Percentiles rank a stretch among this genome's conserved stretches.
phyloP scores from a whole-genome alignment of 2,329 filamentous ascomycete genomes.

The Trichoderma brevicompactum region DNA sequence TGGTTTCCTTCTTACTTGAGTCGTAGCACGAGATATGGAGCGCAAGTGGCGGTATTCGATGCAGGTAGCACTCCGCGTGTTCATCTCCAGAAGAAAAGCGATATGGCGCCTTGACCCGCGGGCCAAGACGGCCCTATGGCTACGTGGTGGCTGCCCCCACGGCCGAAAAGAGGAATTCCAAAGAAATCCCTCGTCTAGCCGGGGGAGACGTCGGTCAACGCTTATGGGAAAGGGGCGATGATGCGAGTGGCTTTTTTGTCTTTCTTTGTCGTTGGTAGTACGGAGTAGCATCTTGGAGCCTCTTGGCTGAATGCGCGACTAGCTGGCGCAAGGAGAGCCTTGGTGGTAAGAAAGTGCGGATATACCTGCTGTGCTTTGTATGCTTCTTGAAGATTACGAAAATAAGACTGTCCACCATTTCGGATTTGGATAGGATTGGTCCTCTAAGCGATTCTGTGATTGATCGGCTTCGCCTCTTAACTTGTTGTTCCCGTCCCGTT shows the following conservation, averaged over 20 bases:
- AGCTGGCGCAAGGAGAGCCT: not conserved
- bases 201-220: conserved; percentile 10
- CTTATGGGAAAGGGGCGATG: not conserved
- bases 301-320: too few relatives aligned
- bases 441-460: too few relatives aligned
- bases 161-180: not conserved
- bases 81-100: not conserved
- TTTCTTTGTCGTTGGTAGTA: not conserved
- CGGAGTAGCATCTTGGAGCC: too few relatives aligned
- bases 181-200: conserved; percentile 16
- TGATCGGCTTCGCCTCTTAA: too few relatives aligned
- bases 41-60: conserved; percentile 7
- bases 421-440: too few relatives aligned
- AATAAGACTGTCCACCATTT: too few relatives aligned
- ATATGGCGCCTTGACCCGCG: not conserved
- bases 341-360: not conserved
- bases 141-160: not conserved
- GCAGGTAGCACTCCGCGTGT: not conserved
- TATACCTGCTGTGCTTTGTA: too few relatives aligned
- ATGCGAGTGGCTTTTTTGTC: not conserved
- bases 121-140: conserved; percentile 4
- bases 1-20: conserved; percentile 17
- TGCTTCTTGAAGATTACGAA: too few relatives aligned
- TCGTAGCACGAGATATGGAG: not conserved
- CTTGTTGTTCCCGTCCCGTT: too few relatives aligned